Conservation (phyloP, 2,329 filamentous ascomycete species). For the Penicillium hesseltinei region DNA sequence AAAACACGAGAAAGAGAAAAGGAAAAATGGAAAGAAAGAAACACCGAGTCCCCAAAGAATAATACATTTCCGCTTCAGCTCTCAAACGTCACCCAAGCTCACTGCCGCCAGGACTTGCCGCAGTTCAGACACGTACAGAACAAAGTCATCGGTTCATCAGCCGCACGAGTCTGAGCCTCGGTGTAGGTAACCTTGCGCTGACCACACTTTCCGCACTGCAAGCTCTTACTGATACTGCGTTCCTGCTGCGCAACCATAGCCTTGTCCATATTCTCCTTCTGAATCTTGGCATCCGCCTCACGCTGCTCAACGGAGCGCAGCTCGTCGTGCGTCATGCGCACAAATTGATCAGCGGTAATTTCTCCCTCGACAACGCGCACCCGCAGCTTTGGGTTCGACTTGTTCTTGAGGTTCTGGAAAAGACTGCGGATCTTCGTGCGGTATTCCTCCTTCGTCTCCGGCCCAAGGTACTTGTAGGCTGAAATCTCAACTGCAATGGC, state of each 20-base stretch:
- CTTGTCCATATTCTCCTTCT: constrained; percentile 94
- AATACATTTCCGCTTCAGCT: constrained; percentile 12
- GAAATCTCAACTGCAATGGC: constrained; percentile 74
- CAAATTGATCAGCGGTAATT: constrained; percentile 70
- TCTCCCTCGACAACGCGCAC: constrained; percentile 71
- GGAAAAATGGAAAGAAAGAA: background rate
- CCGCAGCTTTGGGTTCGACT: constrained; percentile 76
- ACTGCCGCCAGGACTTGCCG: constrained; percentile 49
- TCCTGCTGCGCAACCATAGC: constrained; percentile 91
- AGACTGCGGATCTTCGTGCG: constrained; percentile 86
- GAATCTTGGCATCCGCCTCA: constrained; percentile 70
- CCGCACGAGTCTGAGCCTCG: constrained; percentile 91
- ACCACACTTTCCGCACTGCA: constrained; percentile 89
- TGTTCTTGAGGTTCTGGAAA: constrained; percentile 93
- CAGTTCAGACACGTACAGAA: constrained; percentile 51
- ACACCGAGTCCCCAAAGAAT: constrained; percentile 17
- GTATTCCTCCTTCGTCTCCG: constrained; percentile 71
- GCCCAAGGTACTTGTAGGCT: constrained; percentile 67
- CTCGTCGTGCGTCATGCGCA: constrained; percentile 84
- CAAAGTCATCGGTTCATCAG: constrained; percentile 75
- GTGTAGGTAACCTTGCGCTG: constrained; percentile 93
- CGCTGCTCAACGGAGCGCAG: constrained; percentile 83
- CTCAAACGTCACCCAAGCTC: constrained; percentile 5
- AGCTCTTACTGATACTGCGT: constrained; percentile 81
- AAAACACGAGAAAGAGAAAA: constrained; percentile 5